These are phyloP conservation scores for Pyrenopolyporus hunteri DNA, from an alignment of 495 filamentous ascomycete genomes.

Conservation along the genomic window DNA sequence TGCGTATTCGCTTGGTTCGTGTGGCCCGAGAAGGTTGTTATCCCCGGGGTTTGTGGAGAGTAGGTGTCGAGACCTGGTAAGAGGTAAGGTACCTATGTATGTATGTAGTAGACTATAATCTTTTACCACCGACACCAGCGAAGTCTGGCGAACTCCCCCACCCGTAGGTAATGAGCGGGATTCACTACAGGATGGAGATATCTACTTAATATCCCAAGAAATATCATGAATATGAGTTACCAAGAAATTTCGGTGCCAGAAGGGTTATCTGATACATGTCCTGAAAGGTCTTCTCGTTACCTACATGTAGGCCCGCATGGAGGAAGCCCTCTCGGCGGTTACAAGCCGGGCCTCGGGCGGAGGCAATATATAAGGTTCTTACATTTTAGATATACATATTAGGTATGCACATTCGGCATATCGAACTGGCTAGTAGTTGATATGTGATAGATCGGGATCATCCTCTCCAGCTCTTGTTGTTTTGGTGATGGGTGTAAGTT, in stretches of 20 bases:
- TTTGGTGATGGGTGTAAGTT: too few relatives aligned
- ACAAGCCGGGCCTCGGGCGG: background rate
- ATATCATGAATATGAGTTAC: too few relatives aligned
- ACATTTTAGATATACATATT: background rate
- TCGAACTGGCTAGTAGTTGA: too few relatives aligned
- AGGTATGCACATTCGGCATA: too few relatives aligned
- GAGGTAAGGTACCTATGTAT: background rate
- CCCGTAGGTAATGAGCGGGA: background rate
- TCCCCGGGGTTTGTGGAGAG: background rate
- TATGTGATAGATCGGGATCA: background rate
- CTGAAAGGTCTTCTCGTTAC: too few relatives aligned
- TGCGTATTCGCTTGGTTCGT: background rate
- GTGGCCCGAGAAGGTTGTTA: background rate
- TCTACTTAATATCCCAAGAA: background rate
- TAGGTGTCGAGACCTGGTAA: background rate
- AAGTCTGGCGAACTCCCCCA: background rate
- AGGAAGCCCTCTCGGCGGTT: background rate
- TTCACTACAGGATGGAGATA: background rate
- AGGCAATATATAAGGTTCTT: background rate
- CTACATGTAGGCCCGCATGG: too few relatives aligned
- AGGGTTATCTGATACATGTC: too few relatives aligned
- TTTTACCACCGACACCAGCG: background rate
- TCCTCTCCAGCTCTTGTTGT: too few relatives aligned
- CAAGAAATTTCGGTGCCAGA: too few relatives aligned
- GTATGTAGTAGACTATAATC: background rate